Evolutionary conservation across 1,284 basidiomycete genomes (phyloP), one percentile per base, ranked within the genome.

Genomic region (Boletus smithii): DNA sequence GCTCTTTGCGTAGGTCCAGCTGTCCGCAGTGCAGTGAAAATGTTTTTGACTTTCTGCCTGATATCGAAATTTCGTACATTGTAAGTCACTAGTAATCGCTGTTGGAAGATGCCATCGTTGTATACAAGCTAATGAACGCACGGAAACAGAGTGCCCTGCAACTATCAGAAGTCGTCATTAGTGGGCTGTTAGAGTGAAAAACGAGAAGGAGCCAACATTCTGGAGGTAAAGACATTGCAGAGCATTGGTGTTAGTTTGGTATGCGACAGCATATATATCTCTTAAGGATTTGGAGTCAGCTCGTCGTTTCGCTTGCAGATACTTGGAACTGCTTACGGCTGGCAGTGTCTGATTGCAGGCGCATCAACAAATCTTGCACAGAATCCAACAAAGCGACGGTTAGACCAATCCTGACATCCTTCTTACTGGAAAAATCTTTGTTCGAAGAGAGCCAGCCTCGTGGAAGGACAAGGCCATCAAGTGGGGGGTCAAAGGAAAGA

Each of bases 381-480:
- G 11, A 23, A 9, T 46, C 37, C 40, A 63, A 27, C 1, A 60
- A 9, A 4, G 42, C 24, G 2, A 44, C 5, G 3, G 55, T 23
- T 27, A 53, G 20, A 55, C 13, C 42, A 31, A 49, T 34, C 5
- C 26, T 29, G 18, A 57, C 33, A 2, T 60, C 40, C 37, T 57
- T 61, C 27, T 65, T 50, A 0, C 60, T 48, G 22, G 58, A 46
- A 13, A 63, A 45, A 36, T 58, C 60, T 4, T 66, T 49, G 3
- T 68, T 55, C 3, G 56, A 57, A 4, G 66, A 44, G 10, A 79
- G 48, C 77, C 77, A 81, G 42, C 69, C 73, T 14, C 71, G 68
- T 0, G 77, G 79, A 23, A 81, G 65, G 3, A 71, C 71, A 13
- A 76, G 53, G 10, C 69, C 66, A 42, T 80, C 73, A 0, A 77